Evolutionary conservation across 306 rosid species (phyloP).

Genomic region (Pyrus pyrifolia): DNA sequence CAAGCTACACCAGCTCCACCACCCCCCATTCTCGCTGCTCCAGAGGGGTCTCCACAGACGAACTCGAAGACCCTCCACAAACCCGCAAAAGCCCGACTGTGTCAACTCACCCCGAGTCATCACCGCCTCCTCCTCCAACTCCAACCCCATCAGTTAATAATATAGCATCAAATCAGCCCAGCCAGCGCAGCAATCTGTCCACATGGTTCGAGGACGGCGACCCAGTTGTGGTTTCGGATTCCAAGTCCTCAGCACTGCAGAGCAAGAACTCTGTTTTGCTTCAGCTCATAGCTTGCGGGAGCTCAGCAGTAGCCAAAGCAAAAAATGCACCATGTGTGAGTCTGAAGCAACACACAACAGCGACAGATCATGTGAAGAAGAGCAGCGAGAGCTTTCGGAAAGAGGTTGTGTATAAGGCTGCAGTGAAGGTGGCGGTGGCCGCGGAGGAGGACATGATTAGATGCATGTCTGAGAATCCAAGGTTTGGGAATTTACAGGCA

Average conservation of each 20-base stretch:
- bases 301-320: constrained; percentile 45
- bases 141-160: neutral
- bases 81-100: neutral
- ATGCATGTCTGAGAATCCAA: constrained; percentile 71
- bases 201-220: constrained; percentile 18
- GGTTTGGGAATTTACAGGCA: constrained; percentile 57
- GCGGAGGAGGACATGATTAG: constrained; percentile 39
- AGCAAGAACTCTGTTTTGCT: constrained; percentile 59
- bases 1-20: constrained; percentile 53
- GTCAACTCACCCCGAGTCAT: neutral
- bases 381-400: constrained; percentile 22
- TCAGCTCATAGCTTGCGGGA: constrained; percentile 79
- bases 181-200: constrained; percentile 4
- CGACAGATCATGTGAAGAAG: neutral
- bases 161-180: neutral
- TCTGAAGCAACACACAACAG: constrained; percentile 9
- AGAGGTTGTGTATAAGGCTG: constrained; percentile 27
- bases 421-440: constrained; percentile 17
- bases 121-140: neutral
- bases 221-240: neutral
- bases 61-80: constrained; percentile 24
- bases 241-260: neutral
- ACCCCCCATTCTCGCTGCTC: constrained; percentile 79
- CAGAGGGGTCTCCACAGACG: constrained; percentile 71
- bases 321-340: constrained; percentile 10